Base-by-base conservation (phyloP, 139 green algal species). In the Volvox reticuliferus region DNA sequence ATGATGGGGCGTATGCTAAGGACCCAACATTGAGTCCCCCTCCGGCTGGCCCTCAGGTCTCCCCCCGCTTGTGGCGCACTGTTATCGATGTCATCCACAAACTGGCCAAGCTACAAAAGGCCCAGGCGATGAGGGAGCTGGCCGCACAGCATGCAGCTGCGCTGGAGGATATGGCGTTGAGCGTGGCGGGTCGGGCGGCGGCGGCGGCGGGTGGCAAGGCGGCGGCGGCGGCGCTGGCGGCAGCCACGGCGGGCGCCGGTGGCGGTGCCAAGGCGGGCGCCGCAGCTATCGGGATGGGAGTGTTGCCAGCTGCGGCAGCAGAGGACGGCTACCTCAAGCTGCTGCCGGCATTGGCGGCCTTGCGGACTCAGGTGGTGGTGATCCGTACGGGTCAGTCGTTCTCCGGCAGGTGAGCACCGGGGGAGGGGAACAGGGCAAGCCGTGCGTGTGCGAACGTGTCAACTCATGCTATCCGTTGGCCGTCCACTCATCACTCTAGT, bases 171-270 rank as follows among this genome's bases (percentile, higher is more conserved):
- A 22, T 62, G 82, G 82, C 82, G 30, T 63, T 22, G 82, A 30
- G 22, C n/a, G 62, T 63, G 62, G 82, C 18, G 63, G 62, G 82
- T 44, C 30, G 37, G 17, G 62, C 32, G 19, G 82, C 32, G 61
- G 82, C 62, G 82, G 44, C n/a, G 65, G 83, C 83, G 65, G 83
- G 85, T 44, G 37, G 65, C 69, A 65, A 88, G 82, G 82, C 82
- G 32, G 63, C 63, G 63, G 62, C 62, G 63, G 62, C 82, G 62
- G 35, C 55, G n/a, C 30, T 78, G 18, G 62, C 62, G 32, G 62
- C 82, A 18, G 62, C 82, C 6, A 32, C 62, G 12, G 62, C 63
- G 12, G 82, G 82, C 82, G 61, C 30, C 1, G 24, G 28, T 12
- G 82, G 82, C 62, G 80, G 80, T 44, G 80, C 50, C 50, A 62